These are phyloP conservation scores for Trichoderma parareesei DNA, from an alignment of 495 filamentous ascomycete species.

Conservation along the genomic window DNA sequence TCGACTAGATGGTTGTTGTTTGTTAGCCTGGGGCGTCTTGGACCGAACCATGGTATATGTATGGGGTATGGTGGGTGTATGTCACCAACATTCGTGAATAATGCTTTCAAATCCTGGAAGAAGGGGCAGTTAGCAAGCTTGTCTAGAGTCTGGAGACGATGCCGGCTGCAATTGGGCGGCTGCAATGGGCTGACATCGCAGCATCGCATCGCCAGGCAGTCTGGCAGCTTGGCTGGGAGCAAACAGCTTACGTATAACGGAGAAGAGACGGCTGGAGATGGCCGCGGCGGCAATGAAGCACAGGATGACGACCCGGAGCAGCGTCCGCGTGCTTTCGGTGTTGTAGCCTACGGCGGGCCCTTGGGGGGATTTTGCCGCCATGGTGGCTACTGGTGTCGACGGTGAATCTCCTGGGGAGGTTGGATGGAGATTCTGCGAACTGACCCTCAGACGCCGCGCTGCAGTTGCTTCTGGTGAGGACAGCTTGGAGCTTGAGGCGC, in stretches of 20 bases:
- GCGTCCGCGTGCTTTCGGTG: constrained; percentile 64
- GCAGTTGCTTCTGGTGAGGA: constrained; percentile 22
- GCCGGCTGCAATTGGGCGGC: not conserved
- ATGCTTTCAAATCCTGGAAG: constrained; percentile 89
- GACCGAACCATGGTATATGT: not conserved
- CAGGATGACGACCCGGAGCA: constrained; percentile 88
- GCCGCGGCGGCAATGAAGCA: constrained; percentile 86
- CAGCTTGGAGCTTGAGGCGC: constrained; percentile 33
- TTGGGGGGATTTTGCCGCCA: constrained; percentile 29
- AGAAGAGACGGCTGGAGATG: constrained; percentile 91
- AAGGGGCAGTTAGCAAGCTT: constrained; percentile 21
- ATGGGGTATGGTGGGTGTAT: not conserved
- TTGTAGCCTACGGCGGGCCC: constrained; percentile 34
- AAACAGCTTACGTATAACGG: constrained; percentile 77
- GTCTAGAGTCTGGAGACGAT: not conserved
- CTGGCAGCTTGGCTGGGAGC: not conserved
- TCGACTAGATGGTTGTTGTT: constrained; percentile 55
- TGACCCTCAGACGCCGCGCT: constrained; percentile 1
- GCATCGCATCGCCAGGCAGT: not conserved
- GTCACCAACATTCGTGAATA: constrained; percentile 88
- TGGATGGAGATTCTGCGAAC: constrained; percentile 21
- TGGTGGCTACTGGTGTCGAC: constrained; percentile 22
- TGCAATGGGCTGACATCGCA: constrained; percentile 8
- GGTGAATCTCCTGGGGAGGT: constrained; percentile 14
- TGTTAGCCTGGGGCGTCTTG: not conserved